These are phyloP conservation scores for Clitopilus passeckerianus DNA, from an alignment of 768 basidiomycete genomes.

Conservation along the genomic window DNA sequence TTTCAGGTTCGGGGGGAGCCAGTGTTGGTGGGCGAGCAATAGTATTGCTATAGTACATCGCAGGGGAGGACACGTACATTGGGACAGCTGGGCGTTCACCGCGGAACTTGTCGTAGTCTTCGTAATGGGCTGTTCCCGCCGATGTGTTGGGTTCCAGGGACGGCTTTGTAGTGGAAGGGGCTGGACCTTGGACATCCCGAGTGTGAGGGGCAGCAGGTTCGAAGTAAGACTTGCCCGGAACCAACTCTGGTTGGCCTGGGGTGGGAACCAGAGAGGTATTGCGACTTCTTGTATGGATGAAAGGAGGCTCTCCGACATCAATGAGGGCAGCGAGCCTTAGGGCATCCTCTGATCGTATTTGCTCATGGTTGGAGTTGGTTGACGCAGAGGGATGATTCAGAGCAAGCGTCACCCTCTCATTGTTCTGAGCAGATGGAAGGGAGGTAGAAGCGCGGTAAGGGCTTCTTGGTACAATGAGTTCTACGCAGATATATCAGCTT, in stretches of 20 bases:
- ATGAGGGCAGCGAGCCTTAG: background rate
- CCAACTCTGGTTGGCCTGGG: background rate
- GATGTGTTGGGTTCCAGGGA: background rate
- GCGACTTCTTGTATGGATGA: background rate
- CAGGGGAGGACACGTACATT: background rate
- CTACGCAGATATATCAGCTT: background rate
- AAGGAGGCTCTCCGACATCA: background rate
- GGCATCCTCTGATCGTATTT: background rate
- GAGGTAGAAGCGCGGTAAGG: background rate
- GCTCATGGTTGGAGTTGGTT: background rate
- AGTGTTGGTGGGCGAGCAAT: background rate
- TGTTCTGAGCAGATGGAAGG: background rate
- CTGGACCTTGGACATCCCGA: background rate
- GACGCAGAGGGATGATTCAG: background rate
- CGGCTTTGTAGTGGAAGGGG: background rate
- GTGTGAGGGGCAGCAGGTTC: background rate
- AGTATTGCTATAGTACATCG: background rate
- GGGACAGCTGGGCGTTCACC: background rate
- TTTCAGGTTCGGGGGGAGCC: background rate
- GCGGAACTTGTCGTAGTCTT: background rate
- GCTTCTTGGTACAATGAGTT: background rate
- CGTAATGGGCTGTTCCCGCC: background rate
- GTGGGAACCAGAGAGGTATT: background rate
- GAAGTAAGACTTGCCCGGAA: background rate
- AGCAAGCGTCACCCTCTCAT: background rate